phyloP scores from a whole-genome alignment of 1,284 basidiomycete genomes.

The Cutaneotrichosporon dermatis region DNA sequence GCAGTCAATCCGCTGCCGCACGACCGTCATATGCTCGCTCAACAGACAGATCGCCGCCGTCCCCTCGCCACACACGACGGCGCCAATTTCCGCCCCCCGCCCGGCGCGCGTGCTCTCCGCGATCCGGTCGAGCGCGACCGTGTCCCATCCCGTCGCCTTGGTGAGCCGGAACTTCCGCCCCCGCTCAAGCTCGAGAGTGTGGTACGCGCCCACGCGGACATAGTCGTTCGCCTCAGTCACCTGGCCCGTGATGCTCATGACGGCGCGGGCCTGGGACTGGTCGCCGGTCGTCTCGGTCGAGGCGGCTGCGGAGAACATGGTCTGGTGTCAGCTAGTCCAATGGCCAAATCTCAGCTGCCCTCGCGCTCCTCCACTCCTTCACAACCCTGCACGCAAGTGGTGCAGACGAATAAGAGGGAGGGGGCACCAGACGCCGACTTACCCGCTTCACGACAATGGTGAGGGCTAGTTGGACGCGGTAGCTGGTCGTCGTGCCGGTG shows the following conservation, averaged over 20 bases:
- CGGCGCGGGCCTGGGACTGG: slow-evolving; percentile 52
- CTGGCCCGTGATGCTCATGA: slow-evolving; percentile 81
- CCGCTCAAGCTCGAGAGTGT: slow-evolving; percentile 87
- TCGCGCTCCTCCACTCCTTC: too few relatives aligned
- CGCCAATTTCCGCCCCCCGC: slow-evolving; percentile 90
- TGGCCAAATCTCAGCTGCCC: too few relatives aligned
- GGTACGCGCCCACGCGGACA: slow-evolving; percentile 90
- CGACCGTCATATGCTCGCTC: slow-evolving; percentile 93
- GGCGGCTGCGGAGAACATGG: slow-evolving; percentile 64
- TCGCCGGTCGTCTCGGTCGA: slow-evolving; percentile 50
- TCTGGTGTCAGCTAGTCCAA: slow-evolving; percentile 22
- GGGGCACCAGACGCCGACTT: slow-evolving; percentile 1
- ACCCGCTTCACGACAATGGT: slow-evolving; percentile 71
- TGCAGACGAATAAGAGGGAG: too few relatives aligned
- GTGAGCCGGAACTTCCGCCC: slow-evolving; percentile 65
- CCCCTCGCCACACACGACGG: slow-evolving; percentile 92
- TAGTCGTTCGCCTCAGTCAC: slow-evolving; percentile 84
- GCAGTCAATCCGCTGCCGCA: slow-evolving; percentile 85
- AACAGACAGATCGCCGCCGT: slow-evolving; percentile 89
- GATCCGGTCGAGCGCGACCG: slow-evolving; percentile 73
- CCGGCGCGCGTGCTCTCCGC: slow-evolving; percentile 84
- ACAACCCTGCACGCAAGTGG: too few relatives aligned
- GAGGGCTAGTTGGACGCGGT: slow-evolving; percentile 76
- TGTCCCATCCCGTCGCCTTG: slow-evolving; percentile 85
- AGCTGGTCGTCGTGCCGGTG: slow-evolving; percentile 90